Conservation (phyloP, 805 yeast genomes). For the Tetrapisispora iriomotensis region DNA sequence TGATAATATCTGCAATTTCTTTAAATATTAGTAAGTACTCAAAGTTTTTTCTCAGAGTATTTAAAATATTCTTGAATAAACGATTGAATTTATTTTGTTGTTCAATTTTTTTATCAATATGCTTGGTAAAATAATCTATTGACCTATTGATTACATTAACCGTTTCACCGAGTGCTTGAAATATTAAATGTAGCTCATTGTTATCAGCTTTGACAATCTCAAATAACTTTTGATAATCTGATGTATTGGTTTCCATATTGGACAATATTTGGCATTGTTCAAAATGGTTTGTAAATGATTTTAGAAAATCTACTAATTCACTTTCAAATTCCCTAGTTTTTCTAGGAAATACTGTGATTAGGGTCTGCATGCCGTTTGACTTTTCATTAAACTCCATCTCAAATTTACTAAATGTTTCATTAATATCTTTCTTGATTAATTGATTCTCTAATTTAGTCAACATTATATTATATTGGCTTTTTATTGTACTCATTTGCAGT, state of each 20-base stretch:
- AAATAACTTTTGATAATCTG: slow-evolving; percentile 33
- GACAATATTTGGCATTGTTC: slow-evolving; percentile 56
- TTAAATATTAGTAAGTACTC: slow-evolving; percentile 24
- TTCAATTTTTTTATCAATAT: slow-evolving; percentile 24
- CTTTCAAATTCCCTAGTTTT: slow-evolving; percentile 33
- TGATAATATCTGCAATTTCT: slow-evolving; percentile 25
- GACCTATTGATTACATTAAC: slow-evolving; percentile 21
- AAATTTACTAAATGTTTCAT: slow-evolving; percentile 10
- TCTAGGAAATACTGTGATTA: slow-evolving; percentile 19
- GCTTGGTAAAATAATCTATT: slow-evolving; percentile 19
- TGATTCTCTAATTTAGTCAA: slow-evolving; percentile 22
- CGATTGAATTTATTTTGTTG: neutral
- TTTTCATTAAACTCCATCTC: slow-evolving; percentile 18
- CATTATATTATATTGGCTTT: slow-evolving; percentile 23
- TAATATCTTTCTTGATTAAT: slow-evolving; percentile 18
- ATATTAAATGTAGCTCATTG: slow-evolving; percentile 47
- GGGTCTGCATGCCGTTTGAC: slow-evolving; percentile 13
- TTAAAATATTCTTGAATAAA: slow-evolving; percentile 11
- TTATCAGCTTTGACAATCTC: slow-evolving; percentile 44
- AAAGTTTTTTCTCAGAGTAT: slow-evolving; percentile 21
- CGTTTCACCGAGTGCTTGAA: slow-evolving; percentile 37
- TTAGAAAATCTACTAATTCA: slow-evolving; percentile 60
- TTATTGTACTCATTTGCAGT: slow-evolving; percentile 24
- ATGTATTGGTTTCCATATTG: slow-evolving; percentile 18
- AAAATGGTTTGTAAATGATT: slow-evolving; percentile 68